A percentile compares a stretch with the other conserved stretches of the same genome.
Evolutionary conservation across 2,329 filamentous ascomycete species (phyloP).

Genomic region (Coniochaeta hoffmannii): DNA sequence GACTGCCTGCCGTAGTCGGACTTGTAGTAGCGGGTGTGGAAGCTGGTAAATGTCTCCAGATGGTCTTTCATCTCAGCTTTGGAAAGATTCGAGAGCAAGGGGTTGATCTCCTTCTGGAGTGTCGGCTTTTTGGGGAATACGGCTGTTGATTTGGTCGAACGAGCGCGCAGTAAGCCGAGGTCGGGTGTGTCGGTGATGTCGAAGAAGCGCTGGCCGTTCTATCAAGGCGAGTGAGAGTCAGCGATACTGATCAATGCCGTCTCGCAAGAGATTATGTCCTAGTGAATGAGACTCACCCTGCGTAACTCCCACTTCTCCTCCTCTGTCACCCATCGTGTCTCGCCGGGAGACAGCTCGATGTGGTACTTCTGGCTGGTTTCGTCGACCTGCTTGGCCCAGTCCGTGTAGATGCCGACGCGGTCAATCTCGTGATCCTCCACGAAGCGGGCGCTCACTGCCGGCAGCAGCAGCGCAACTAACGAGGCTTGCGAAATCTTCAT

Average conservation of each 20-base stretch:
- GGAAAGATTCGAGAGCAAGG: conserved; percentile 60
- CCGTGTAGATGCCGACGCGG: conserved; percentile 39
- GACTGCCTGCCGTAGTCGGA: conserved; percentile 74
- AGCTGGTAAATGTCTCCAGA: conserved; percentile 69
- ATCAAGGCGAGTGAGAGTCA: conserved; percentile 4
- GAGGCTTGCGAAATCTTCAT: conserved; percentile 50
- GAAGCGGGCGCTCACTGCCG: conserved; percentile 48
- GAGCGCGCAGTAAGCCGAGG: conserved; percentile 43
- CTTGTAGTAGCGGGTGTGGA: conserved; percentile 76
- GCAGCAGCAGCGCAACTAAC: conserved; percentile 46
- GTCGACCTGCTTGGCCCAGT: conserved; percentile 24
- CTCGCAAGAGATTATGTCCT: not conserved
- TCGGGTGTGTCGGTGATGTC: conserved; percentile 76
- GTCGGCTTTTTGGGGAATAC: conserved; percentile 26
- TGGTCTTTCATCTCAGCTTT: conserved; percentile 72
- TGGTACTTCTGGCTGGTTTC: conserved; percentile 51
- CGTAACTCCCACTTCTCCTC: conserved; percentile 91
- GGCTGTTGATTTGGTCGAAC: conserved; percentile 39
- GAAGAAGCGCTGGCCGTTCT: conserved; percentile 87
- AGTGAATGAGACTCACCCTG: conserved; percentile 48
- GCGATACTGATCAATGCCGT: conserved; percentile 4
- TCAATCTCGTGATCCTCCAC: conserved; percentile 44
- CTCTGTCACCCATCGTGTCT: conserved; percentile 83
- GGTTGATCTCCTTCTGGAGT: conserved; percentile 58
- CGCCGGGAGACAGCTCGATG: conserved; percentile 76